Conservation (phyloP, 1,139 yeast genomes). For the Yamadazyma taylorii region DNA sequence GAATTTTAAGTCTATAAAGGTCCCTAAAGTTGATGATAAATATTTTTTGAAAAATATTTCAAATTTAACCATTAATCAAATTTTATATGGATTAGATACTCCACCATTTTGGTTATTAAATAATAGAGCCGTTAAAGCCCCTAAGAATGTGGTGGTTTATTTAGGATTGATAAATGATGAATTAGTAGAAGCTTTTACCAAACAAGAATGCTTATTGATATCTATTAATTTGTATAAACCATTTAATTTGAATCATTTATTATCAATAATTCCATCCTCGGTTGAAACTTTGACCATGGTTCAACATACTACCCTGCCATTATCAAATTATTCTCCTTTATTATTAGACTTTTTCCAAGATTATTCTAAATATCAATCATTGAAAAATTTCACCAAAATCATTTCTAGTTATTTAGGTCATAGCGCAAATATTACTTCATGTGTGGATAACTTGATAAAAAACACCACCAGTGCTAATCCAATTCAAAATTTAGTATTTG, state of each 20-base stretch:
- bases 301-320: conserved; percentile 53
- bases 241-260: conserved; percentile 54
- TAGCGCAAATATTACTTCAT: conserved; percentile 44
- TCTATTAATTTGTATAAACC: conserved; percentile 71
- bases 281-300: conserved; percentile 62
- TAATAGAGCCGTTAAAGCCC: conserved; percentile 11
- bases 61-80: conserved; percentile 25
- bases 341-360: conserved; percentile 75
- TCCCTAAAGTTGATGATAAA: conserved; percentile 5
- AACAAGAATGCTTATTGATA: conserved; percentile 49
- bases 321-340: conserved; percentile 55
- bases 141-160: conserved; percentile 51
- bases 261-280: conserved; percentile 53
- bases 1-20: conserved; percentile 2
- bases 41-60: conserved; percentile 11
- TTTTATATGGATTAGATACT: conserved; percentile 27
- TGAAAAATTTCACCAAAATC: conserved; percentile 49
- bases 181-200: conserved; percentile 41
- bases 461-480: conserved; percentile 59
- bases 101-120: conserved; percentile 21
- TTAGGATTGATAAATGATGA: conserved; percentile 57
- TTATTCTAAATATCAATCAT: conserved; percentile 47
- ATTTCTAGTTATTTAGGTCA: conserved; percentile 62
- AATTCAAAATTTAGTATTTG: conserved; percentile 62
- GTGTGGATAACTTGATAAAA: conserved; percentile 45